Evolutionary conservation across 1,284 basidiomycete genomes (phyloP).

Genomic region (Hymenochaete sp.): DNA sequence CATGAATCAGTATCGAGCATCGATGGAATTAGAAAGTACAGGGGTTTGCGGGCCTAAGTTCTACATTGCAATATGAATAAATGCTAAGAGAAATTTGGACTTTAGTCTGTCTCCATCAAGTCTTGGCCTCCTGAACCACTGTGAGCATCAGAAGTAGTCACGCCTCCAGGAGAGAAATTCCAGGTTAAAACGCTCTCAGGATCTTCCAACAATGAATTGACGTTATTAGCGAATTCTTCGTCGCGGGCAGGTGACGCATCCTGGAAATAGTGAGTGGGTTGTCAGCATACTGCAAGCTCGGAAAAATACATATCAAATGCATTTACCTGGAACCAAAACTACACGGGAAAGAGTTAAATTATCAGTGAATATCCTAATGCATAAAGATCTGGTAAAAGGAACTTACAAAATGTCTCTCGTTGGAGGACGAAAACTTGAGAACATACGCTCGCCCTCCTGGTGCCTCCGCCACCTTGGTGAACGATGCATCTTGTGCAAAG

Average conservation of each 20-base stretch:
- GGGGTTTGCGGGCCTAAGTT: too few species aligned
- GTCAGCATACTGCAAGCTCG: conserved; percentile 1
- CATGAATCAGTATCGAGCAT: too few species aligned
- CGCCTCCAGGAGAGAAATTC: conserved; percentile 26
- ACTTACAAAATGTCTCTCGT: conserved; percentile 74
- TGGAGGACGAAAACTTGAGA: conserved; percentile 72
- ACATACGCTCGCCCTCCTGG: conserved; percentile 61
- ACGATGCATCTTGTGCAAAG: conserved; percentile 71
- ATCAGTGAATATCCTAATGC: too few species aligned
- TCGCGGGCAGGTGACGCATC: conserved; percentile 62
- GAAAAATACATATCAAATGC: neutral
- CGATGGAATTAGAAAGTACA: too few species aligned
- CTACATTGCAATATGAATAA: neutral
- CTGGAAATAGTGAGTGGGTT: conserved; percentile 29
- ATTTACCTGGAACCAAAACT: conserved; percentile 80
- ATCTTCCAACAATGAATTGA: conserved; percentile 60
- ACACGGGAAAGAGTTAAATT: conserved; percentile 7
- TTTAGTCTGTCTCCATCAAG: conserved; percentile 17
- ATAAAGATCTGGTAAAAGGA: conserved; percentile 1
- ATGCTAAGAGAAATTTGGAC: neutral
- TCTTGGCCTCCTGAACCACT: conserved; percentile 10
- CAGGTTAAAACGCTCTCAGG: conserved; percentile 53
- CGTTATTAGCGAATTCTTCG: conserved; percentile 58
- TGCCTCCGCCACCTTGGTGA: conserved; percentile 56
- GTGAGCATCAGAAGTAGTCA: conserved; percentile 14